Percentiles rank a stretch among this genome's conserved stretches.
phyloP scores from a whole-genome alignment of 1,284 basidiomycete genomes.

The Limonomyces culmigenus region DNA sequence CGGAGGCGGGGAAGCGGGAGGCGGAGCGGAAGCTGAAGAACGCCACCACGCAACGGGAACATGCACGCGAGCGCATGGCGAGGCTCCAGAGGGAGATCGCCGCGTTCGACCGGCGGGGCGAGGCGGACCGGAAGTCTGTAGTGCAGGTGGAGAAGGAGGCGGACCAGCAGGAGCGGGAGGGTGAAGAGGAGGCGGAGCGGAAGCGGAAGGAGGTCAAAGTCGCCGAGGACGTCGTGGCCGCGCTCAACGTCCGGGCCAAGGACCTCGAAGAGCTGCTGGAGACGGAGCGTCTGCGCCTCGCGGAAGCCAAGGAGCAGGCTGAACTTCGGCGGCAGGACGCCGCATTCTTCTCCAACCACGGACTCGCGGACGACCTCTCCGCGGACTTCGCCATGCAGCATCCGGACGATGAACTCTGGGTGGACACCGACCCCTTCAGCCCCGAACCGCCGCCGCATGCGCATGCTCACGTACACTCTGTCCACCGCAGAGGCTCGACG shows the following conservation, averaged over 20 bases:
- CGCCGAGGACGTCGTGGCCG: slow-evolving; percentile 42
- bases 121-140: slow-evolving; percentile 35
- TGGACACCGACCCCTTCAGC: too few species aligned
- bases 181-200: slow-evolving; percentile 34
- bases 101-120: slow-evolving; percentile 33
- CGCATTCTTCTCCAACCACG: too few species aligned
- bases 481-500: too few species aligned
- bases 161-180: slow-evolving; percentile 24
- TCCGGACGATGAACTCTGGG: slow-evolving; percentile 7
- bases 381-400: slow-evolving; percentile 7
- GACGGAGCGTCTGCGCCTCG: slow-evolving; percentile 35
- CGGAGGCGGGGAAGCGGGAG: slow-evolving; percentile 66
- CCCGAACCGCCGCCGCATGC: too few species aligned
- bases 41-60: slow-evolving; percentile 49
- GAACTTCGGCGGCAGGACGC: slow-evolving; percentile 18
- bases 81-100: slow-evolving; percentile 56
- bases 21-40: slow-evolving; percentile 76
- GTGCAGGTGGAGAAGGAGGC: slow-evolving; percentile 23
- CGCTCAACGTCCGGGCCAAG: slow-evolving; percentile 17
- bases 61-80: slow-evolving; percentile 44
- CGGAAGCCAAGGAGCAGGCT: slow-evolving; percentile 29
- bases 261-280: slow-evolving; percentile 20
- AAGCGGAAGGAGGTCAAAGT: slow-evolving; percentile 52
- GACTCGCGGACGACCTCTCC: slow-evolving; percentile 20
- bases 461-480: too few species aligned